Base-by-base conservation (phyloP, 2,329 filamentous ascomycete species). In the Leptographium galeiforme region DNA sequence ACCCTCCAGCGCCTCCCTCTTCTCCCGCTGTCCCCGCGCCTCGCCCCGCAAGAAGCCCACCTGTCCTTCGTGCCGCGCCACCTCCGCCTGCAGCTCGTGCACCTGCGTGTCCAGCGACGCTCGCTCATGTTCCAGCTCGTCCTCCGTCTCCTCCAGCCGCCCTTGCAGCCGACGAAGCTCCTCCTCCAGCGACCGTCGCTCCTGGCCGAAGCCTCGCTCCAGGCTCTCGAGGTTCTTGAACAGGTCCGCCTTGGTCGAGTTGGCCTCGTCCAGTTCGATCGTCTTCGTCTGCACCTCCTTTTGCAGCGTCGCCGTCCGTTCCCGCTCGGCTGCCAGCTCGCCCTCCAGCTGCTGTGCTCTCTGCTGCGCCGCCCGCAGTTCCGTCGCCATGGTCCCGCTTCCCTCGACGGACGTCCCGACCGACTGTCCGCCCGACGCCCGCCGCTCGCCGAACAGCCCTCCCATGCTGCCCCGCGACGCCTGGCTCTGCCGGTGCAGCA, bases 141-240 rank as follows among this genome's bases (percentile, higher is more conserved):
- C 90, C 67, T 98, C 93, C 7, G 86, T 78, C 60, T 97, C 89
- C 63, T 97, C 93, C 0, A 93, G 73, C 51, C 84, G 85, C 52
- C 83, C 75, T 63, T 85, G 90, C 54, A 90, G 77, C 14, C 79
- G 77, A 60, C 82, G 84, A 54, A 93, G 82, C 64, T 97, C 90
- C 16, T 80, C 75, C 60, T 95, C 87, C 0, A 97, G 73, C 11
- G 83, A 85, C 62, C 86, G 88, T 41, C 93, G 81, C 67, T 97
- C 91, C 50, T 84, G 82, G 39, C 86, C 75, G 60, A 95, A 96
- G 63, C 97, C 93, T 32, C 81, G 82, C 67, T 96, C 89, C 59
- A 94, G 79, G 13, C 90, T 85, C 63, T 97, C 89, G 71, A 98
- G 88, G 63, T 98, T 98, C 59, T 88, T 85, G 69, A 98, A 82